Evolutionary conservation across 495 filamentous ascomycete species (phyloP), one percentile per base, ranked within the genome.

Genomic region (Penicillium daleae): DNA sequence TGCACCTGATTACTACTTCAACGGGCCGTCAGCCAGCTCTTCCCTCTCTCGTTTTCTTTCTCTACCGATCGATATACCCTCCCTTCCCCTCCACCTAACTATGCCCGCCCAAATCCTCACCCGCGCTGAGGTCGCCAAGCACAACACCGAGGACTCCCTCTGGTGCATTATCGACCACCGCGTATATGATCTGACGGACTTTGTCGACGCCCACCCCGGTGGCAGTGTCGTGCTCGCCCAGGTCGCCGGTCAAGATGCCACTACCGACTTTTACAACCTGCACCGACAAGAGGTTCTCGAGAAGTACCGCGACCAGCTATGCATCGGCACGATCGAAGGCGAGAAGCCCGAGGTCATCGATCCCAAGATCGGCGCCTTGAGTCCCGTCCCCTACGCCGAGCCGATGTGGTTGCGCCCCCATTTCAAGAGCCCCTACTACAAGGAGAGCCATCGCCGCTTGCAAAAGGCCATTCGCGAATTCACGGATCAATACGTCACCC

Each of bases 371-470:
- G 90, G 91, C 63, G 89, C 89, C 59, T 78, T 95, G 46, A 90
- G 88, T 60, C 74, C 83, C 17, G 89, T 95, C 0, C 92, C 91
- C 22, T 94, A 95, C 65, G 90, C 87, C 33, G 92, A 94, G 73
- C 89, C 90, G 4, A 76, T 91, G 53, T 96, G 92, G 92, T 78
- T 95, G 61, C 84, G 86, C 3, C 90, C 89, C 1, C 80, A 86
- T 66, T 95, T 92, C 82, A 90, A 89, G 76, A 89, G 81, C 57
- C 91, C 91, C 9, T 96, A 93, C 75, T 96, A 86, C 81, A 91
- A 86, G 46, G 90, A 93, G 24, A 88, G 83, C 62, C 92, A 96
- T 71, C 79, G 86, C 29, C 76, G 80, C 39, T 70, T 96, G 59
- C 90, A 90, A 75, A 85, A 84, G 67, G 91, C 88, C 37, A 80